Conservation (phyloP, 2,329 filamentous ascomycete genomes). For the Raffaelea deltoideospora region DNA sequence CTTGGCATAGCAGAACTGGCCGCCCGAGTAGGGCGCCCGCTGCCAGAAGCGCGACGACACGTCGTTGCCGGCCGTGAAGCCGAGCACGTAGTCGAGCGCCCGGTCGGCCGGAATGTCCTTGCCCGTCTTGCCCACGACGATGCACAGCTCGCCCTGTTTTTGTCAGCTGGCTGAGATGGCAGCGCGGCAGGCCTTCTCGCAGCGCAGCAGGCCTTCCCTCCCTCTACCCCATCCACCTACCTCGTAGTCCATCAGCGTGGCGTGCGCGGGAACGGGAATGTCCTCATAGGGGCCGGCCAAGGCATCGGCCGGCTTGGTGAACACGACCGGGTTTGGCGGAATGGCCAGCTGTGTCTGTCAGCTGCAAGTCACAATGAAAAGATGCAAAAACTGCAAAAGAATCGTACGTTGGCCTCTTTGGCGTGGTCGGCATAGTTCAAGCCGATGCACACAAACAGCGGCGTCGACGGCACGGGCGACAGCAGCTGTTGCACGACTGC, state of each 20-base stretch:
- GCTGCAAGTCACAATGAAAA: background rate
- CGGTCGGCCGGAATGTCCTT: constrained; percentile 28
- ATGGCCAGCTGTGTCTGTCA: background rate
- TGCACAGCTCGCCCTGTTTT: constrained; percentile 26
- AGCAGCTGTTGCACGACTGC: too few relatives aligned
- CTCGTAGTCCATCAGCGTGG: background rate
- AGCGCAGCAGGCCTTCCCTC: too few relatives aligned
- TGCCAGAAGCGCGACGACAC: constrained; percentile 42
- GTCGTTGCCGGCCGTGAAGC: constrained; percentile 40
- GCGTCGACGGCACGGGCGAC: background rate
- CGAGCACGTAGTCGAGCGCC: constrained; percentile 34
- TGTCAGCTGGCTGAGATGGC: too few relatives aligned
- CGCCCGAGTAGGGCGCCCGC: constrained; percentile 23
- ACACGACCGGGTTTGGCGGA: background rate
- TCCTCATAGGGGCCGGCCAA: background rate
- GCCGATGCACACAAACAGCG: background rate
- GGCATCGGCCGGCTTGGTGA: background rate
- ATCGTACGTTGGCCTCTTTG: background rate
- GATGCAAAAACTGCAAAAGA: background rate
- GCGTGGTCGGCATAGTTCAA: background rate
- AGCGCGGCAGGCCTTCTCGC: too few relatives aligned
- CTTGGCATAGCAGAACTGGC: constrained; percentile 42
- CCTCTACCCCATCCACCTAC: too few relatives aligned
- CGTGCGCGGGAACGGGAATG: background rate
- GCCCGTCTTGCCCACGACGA: constrained; percentile 4